Percentiles rank a stretch among this genome's conserved stretches.
phyloP scores from a whole-genome alignment of 306 rosid genomes.

The Styphnolobium japonicum region DNA sequence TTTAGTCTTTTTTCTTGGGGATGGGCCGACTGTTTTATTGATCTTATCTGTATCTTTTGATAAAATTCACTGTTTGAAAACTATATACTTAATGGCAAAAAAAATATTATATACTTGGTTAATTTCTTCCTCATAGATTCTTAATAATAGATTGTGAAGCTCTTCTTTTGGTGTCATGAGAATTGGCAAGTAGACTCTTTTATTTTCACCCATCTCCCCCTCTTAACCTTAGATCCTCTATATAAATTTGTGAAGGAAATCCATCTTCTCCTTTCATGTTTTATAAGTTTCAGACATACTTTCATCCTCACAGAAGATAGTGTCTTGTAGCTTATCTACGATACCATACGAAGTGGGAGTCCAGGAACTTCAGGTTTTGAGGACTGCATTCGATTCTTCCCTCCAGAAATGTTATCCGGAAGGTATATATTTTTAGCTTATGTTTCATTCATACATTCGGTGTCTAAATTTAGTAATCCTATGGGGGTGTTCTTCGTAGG shows the following conservation, averaged over 20 bases:
- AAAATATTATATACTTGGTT: too few relatives aligned
- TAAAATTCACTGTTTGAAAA: background rate
- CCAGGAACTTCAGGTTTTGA: conserved; percentile 97
- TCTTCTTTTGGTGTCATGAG: background rate
- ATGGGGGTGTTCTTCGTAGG: conserved; percentile 40
- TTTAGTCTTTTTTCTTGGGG: background rate
- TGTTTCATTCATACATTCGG: background rate
- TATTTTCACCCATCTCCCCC: background rate
- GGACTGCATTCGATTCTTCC: conserved; percentile 89
- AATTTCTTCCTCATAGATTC: background rate
- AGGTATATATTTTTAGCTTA: conserved; percentile 48
- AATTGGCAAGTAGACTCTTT: background rate
- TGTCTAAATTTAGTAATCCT: conserved; percentile 15
- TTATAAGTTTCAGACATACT: background rate
- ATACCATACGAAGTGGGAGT: conserved; percentile 74
- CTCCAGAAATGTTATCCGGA: conserved; percentile 89
- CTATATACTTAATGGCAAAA: background rate
- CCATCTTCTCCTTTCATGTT: conserved; percentile 24
- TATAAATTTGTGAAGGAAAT: background rate
- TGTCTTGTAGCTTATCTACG: conserved; percentile 81
- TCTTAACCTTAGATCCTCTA: conserved; percentile 1
- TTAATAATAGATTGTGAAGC: background rate
- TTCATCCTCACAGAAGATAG: conserved; percentile 29
- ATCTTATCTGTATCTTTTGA: background rate
- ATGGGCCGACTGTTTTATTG: background rate